Percentiles rank a stretch among this genome's conserved stretches.
Conservation (phyloP, 148 eudicot species). For the Persicaria tinctoria region DNA sequence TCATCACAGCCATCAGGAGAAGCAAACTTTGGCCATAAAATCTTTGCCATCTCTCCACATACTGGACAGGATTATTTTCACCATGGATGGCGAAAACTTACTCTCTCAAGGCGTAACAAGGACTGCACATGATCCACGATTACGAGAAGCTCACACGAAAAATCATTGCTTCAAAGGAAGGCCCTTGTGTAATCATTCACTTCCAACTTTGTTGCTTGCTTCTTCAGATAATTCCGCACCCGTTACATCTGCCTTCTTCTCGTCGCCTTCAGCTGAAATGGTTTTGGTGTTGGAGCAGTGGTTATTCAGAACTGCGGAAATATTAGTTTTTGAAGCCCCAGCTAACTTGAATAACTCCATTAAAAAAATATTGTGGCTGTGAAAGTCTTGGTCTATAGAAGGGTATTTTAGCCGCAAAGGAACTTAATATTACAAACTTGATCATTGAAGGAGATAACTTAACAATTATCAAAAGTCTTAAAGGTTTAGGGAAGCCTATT, state of each 20-base stretch:
- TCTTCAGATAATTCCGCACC: conserved; percentile 15
- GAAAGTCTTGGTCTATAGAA: too few species aligned
- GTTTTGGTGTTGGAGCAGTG: conserved; percentile 54
- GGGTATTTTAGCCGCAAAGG: too few species aligned
- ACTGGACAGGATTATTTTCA: neutral
- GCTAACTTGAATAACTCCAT: conserved; percentile 53
- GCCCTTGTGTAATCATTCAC: neutral
- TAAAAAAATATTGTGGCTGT: too few species aligned
- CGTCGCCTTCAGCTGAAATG: conserved; percentile 30
- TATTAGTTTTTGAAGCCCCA: conserved; percentile 89
- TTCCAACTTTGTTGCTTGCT: conserved; percentile 21
- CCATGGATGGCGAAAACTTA: neutral
- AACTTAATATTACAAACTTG: too few species aligned
- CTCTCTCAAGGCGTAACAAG: neutral
- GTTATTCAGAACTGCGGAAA: conserved; percentile 59
- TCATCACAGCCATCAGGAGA: neutral
- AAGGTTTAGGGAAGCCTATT: too few species aligned
- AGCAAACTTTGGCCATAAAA: conserved; percentile 11
- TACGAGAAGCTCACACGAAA: too few species aligned
- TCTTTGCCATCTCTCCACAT: conserved; percentile 8
- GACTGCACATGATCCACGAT: neutral
- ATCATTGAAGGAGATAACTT: too few species aligned
- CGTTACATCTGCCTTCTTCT: conserved; percentile 27
- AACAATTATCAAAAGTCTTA: too few species aligned
- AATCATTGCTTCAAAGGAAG: neutral